These are phyloP conservation scores for Skeletonema costatum DNA, from an alignment of 108 stramenopile genomes.

Conservation along the genomic window DNA sequence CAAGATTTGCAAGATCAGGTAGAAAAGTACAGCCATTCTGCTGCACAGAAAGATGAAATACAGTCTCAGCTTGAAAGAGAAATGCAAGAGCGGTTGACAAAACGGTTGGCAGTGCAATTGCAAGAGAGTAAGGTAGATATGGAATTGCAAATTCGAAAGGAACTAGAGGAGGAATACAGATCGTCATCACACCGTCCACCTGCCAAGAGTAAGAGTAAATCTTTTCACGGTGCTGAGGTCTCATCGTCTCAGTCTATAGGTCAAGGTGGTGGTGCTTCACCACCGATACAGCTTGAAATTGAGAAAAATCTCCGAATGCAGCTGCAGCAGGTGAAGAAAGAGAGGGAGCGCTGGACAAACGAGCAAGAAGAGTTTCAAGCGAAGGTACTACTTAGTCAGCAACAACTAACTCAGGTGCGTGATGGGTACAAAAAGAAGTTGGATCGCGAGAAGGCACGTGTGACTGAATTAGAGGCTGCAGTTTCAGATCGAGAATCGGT, in stretches of 20 bases:
- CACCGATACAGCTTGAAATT: not conserved
- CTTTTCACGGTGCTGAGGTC: not conserved
- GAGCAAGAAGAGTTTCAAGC: slow-evolving; percentile 36
- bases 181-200: slow-evolving; percentile 3
- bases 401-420: slow-evolving; percentile 26
- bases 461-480: slow-evolving; percentile 20
- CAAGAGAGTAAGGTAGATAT: slow-evolving; percentile 22
- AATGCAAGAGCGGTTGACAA: slow-evolving; percentile 36
- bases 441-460: slow-evolving; percentile 24
- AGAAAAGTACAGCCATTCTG: not conserved
- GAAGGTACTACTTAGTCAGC: slow-evolving; percentile 17
- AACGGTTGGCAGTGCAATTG: slow-evolving; percentile 28
- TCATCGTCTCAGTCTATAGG: not conserved
- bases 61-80: slow-evolving; percentile 30
- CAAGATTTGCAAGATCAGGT: slow-evolving; percentile 18
- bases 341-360: slow-evolving; percentile 28
- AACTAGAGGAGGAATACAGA: slow-evolving; percentile 27
- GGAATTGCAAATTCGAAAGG: slow-evolving; percentile 24
- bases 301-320: slow-evolving; percentile 27
- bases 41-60: not conserved
- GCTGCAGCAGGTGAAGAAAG: slow-evolving; percentile 24
- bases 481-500: slow-evolving; percentile 15
- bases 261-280: not conserved
- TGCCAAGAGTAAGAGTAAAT: slow-evolving; percentile 7
- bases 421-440: slow-evolving; percentile 35